Base-by-base conservation (phyloP, 2,329 filamentous ascomycete species). In the Colletotrichum horii region DNA sequence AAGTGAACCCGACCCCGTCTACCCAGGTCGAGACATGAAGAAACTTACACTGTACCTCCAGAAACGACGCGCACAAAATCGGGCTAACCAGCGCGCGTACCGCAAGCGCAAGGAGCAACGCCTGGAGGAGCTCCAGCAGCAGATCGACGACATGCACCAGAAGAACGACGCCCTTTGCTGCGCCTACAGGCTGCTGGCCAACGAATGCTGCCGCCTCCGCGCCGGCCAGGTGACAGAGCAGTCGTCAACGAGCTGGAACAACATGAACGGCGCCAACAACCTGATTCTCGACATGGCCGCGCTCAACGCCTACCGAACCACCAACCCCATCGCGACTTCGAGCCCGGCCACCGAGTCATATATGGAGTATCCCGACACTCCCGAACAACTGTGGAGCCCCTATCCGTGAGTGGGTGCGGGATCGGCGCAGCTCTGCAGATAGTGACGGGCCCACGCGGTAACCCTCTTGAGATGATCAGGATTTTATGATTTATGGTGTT, bases 31-130 rank as follows among this genome's bases (percentile, higher is more conserved):
- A n/a, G n/a, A n/a, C n/a, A n/a, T n/a, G 28, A 30, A 30, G 28
- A 30, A 7, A 36, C 73, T 74, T 24, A 75, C 70, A 38, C 34
- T 60, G 12, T 19, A 48, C n/a, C 7, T 43, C 12, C 32, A 75
- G 73, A 72, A 73, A 34, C 73, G 73, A 28, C 73, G 73, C 16
- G 73, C 73, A 8, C 73, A 75, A 55, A 75, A 75, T 32, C 69
- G 73, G n/a, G 73, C 73, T 32, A 75, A 75, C 73, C 73, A 75
- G 73, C 73, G 73, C 32, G 73, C 73, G 64, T 75, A 75, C 38
- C 70, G 73, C 16, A 74, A 75, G 70, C 70, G 73, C 43, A 75
- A 75, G 30, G 73, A 75, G 43, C 70, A 68, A 28, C 73, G 73
- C 19, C 43, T 75, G 32, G 70, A 74, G 36, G 73, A 75, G 70